Evolutionary conservation across 2,329 filamentous ascomycete genomes (phyloP), one percentile per base, ranked within the genome.

Genomic region (Rutstroemia sp.): DNA sequence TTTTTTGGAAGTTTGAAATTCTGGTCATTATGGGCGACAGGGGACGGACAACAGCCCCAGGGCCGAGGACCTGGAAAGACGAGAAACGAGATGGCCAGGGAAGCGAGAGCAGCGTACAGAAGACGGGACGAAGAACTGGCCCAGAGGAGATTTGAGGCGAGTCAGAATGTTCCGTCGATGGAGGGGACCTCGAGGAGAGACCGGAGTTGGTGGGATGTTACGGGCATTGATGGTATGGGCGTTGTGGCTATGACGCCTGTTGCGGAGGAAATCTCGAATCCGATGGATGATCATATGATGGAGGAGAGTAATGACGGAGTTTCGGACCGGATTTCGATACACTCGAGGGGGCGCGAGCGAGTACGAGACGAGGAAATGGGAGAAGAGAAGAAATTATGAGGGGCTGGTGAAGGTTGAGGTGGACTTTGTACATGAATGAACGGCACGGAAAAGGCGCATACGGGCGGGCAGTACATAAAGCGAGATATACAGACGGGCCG

Each of bases 81-180:
- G 7, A 69, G 76, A 50, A 78, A 81, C 58, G 78, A 82, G 63
- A 75, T 79, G 74, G 70, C 73, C 10, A 69, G 77, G 46, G 78
- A 82, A 56, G 75, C 76, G 2, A 69, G 73, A 57, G 69, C 73
- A 17, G 79, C 80, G 9, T 73, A 77, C 56, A 65, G 69, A 56
- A 70, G 80, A 46, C 70, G 79, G 34, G 74, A 79, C 6, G 71
- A 73, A 57, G 80, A 82, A 64, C 64, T 73, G 27, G 70, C 68
- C 4, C 70, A 65, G 40, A 72, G 58, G 65, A 72, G 64, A 63
- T 68, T 16, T 60, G 68, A 61, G 57, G 58, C 9, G 17, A 57
- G n/a, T 19, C 39, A 60, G 17, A 57, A 14, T 48, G 36, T 34
- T 9, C 57, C 49, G 48, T 52, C 55, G 56, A 49, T 51, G 5